Base-by-base conservation (phyloP, 2,329 filamentous ascomycete genomes). In the Didymella exigua region DNA sequence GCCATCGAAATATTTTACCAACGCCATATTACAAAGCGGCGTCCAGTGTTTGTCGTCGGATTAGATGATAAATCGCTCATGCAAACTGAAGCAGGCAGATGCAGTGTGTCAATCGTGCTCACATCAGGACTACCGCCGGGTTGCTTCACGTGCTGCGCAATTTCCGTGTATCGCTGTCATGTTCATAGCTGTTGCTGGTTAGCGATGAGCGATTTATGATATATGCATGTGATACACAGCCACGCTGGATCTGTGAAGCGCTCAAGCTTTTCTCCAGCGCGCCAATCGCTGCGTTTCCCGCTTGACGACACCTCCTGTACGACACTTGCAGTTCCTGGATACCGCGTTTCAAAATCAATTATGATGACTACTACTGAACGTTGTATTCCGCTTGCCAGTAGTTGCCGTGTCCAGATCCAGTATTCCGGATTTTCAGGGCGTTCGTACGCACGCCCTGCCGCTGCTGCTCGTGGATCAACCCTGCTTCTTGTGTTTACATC, bases 21-120 rank as follows among this genome's bases (percentile, higher is more conserved):
- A 49, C 33, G 29, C 48, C 38, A 48, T 33, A 40, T 38, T 18
- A 49, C 48, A 48, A 49, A 44, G 49, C 54, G 33, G 33, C 48
- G 27, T 34, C 36, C 16, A 52, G 49, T 24, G 41, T 46, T 36
- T 23, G 34, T 42, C 19, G 33, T 38, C 42, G 57, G 59, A 66
- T 64, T 66, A 52, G 63, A 60, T 53, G 46, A 61, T 57, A 68
- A 68, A 67, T 68, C 55, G 56, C 65, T 65, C 65, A 68, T 41
- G 34, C 38, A 49, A 36, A 24, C 34, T 19, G n/a, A 57, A 54
- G 36, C 54, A 58, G 52, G 43, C 19, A 50, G 29, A 30, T 50
- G 49, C 49, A 42, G 27, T 51, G 50, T 49, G 56, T 42, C 53
- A 58, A 56, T 58, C 41, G 16, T 46, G 27, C 38, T 53, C 60